Conservation (phyloP, 148 eudicot genomes). For the Cornus florida region DNA sequence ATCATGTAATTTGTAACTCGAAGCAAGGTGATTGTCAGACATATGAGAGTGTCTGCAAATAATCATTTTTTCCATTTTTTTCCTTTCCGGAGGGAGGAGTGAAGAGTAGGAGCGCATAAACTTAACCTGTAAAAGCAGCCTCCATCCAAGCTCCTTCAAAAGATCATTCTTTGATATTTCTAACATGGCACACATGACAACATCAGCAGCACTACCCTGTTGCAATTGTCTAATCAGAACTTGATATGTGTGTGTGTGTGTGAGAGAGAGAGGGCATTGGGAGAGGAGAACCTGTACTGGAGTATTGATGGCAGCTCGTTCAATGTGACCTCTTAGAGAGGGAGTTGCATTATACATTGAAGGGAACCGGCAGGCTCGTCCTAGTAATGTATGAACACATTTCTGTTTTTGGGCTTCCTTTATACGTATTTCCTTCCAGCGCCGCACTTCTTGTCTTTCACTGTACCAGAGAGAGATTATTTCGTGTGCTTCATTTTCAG, state of each 20-base stretch:
- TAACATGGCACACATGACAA: conserved; percentile 99
- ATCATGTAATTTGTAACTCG: not conserved
- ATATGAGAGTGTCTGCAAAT: not conserved
- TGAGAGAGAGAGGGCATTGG: not conserved
- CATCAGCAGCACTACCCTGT: conserved; percentile 99
- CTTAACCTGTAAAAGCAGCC: conserved; percentile 78
- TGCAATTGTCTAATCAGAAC: not conserved
- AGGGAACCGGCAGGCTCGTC: conserved; percentile 84
- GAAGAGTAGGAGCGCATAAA: not conserved
- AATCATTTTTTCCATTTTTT: too few species aligned
- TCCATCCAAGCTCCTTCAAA: conserved; percentile 89
- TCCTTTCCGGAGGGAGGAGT: not conserved
- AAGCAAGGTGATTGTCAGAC: not conserved
- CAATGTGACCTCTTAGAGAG: conserved; percentile 67
- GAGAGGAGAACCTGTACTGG: conserved; percentile 77
- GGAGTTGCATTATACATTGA: conserved; percentile 38
- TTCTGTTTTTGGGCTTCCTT: conserved; percentile 48
- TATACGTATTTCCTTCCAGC: conserved; percentile 78
- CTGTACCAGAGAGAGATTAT: conserved; percentile 90
- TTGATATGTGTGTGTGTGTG: not conserved
- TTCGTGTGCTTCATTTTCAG: conserved; percentile 79
- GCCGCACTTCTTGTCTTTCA: conserved; percentile 75
- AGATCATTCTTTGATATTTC: conserved; percentile 66
- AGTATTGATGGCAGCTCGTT: conserved; percentile 95
- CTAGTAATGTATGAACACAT: conserved; percentile 75